Evolutionary conservation across 2,329 filamentous ascomycete genomes (phyloP), one percentile per base, ranked within the genome.

Genomic region (Capronia epimyces): DNA sequence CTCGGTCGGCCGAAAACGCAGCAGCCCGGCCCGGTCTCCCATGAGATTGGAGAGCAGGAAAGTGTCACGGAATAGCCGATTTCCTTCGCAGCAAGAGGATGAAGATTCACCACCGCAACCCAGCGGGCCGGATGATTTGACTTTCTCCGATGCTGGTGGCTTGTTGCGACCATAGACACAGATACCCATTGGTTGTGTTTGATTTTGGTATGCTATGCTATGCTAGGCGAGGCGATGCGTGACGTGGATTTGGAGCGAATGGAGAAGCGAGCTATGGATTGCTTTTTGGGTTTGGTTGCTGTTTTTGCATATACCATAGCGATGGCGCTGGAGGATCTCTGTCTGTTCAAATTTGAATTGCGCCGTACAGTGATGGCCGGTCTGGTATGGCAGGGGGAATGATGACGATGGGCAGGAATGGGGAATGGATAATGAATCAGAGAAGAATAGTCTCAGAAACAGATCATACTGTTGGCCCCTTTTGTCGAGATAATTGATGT

Each of bases 71-170:
- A 42, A 43, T 6, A 47, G 40, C 34, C 43, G 52, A 16, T 15
- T 53, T 13, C 1, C 66, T 64, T 50, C 62, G 62, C 13, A 59
- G 64, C 13, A 72, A 20, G 46, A 49, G 46, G 47, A 42, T 25
- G 39, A 45, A 22, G 44, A 48, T 32, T 21, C 80, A 56, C 81
- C 52, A 9, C 43, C 43, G 22, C 34, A 37, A 78, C 7, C 79
- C 77, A 1, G 67, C 81, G 13, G 52, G 10, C 53, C 52, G 13
- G 59, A 62, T 36, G 55, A 58, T 24, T 63, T 83, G 3, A 69
- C 67, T 27, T 36, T 64, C 22, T 49, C 50, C 7, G 63, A 64
- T 46, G 60, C 56, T 20, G 63, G 63, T 20, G 60, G 63, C 2
- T 43, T 64, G 8, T 34, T 64, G 22, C 53, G 32, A 47, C 59